A percentile compares a stretch with the other conserved stretches of the same genome.
Evolutionary conservation across 2,329 filamentous ascomycete genomes (phyloP).

Genomic region (Gnomoniopsis sp.): DNA sequence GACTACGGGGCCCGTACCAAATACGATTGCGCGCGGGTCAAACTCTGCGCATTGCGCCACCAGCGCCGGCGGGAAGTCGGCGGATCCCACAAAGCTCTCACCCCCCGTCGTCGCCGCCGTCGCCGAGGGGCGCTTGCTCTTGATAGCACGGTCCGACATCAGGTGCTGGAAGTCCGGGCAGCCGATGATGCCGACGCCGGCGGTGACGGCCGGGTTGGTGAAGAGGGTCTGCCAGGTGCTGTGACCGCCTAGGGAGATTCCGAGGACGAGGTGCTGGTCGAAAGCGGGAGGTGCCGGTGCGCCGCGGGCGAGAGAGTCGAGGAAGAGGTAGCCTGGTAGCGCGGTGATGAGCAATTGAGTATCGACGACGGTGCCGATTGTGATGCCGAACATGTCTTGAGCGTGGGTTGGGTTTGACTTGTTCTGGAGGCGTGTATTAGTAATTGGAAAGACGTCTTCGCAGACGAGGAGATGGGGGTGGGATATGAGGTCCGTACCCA

Average conservation of each 20-base stretch:
- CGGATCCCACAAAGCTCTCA: conserved; percentile 67
- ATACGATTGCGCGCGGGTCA: conserved; percentile 75
- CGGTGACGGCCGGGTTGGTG: conserved; percentile 72
- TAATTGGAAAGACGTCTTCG: no score
- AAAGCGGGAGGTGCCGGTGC: conserved; percentile 32
- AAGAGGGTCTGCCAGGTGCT: conserved; percentile 81
- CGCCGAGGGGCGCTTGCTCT: conserved; percentile 63
- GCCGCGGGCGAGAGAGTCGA: conserved; percentile 29
- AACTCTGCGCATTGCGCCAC: conserved; percentile 58
- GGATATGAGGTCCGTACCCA: no score
- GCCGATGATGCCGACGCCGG: conserved; percentile 77
- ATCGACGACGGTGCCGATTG: conserved; percentile 72
- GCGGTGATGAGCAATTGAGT: conserved; percentile 72
- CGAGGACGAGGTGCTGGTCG: conserved; percentile 70
- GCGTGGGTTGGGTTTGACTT: conserved; percentile 78
- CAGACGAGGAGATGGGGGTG: no score
- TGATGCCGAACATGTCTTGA: conserved; percentile 84
- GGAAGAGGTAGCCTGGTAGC: conserved; percentile 71
- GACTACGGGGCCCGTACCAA: conserved; percentile 45
- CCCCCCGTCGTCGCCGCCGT: conserved; percentile 47
- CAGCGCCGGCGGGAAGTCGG: conserved; percentile 71
- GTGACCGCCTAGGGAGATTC: conserved; percentile 84
- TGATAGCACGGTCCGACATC: conserved; percentile 73
- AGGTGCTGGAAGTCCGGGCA: conserved; percentile 81
- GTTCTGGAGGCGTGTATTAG: conserved; percentile 54